Conservation (phyloP, 345 rosid genomes). For the Eucalyptus victrix region DNA sequence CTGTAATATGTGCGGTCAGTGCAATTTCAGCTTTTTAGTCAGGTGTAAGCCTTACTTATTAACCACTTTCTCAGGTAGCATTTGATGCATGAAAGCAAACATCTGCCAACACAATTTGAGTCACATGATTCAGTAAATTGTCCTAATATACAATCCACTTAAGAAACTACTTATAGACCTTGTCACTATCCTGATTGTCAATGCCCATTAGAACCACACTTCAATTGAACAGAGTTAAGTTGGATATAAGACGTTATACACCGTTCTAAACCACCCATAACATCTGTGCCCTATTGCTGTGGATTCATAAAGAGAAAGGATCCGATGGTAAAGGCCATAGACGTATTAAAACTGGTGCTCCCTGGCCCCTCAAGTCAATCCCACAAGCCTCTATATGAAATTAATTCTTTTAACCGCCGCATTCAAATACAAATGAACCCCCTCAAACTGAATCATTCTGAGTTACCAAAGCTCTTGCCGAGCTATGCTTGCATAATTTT, state of each 20-base stretch:
- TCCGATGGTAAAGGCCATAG: background rate
- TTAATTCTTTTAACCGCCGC: background rate
- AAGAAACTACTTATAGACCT: background rate
- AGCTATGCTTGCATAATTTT: background rate
- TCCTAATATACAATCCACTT: background rate
- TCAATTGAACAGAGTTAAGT: background rate
- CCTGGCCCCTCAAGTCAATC: background rate
- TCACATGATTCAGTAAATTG: background rate
- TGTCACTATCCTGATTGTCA: background rate
- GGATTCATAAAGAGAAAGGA: background rate
- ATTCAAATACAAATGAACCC: background rate
- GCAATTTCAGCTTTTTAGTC: background rate
- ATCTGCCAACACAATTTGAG: background rate
- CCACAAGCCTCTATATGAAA: background rate
- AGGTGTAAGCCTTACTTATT: background rate
- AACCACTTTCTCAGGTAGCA: background rate
- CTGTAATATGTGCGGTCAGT: slow-evolving; percentile 8
- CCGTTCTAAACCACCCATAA: background rate
- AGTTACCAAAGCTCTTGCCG: background rate
- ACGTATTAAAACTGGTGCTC: background rate
- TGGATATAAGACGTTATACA: background rate
- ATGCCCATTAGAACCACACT: background rate
- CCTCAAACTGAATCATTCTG: background rate
- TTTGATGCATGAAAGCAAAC: background rate
- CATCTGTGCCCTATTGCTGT: background rate